Conservation (phyloP, 768 basidiomycete genomes). For the Xanthoconium purpureum region DNA sequence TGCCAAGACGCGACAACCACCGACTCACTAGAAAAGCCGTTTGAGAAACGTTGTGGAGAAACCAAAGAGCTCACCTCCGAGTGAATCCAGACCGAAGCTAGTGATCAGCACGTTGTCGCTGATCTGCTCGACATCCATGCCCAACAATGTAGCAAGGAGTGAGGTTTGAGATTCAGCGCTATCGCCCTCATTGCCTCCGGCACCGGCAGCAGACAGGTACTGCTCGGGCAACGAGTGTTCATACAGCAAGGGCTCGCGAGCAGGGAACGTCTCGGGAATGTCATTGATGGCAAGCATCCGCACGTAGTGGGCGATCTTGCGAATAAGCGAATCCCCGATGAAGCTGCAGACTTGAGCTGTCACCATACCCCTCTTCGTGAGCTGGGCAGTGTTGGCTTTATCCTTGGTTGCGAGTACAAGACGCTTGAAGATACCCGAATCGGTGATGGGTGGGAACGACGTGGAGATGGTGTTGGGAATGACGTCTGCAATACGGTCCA, state of each 20-base stretch:
- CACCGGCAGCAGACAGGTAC: slow-evolving; percentile 16
- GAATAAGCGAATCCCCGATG: slow-evolving; percentile 29
- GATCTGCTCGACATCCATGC: slow-evolving; percentile 28
- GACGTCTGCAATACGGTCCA: slow-evolving; percentile 31
- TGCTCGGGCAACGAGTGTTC: slow-evolving; percentile 22
- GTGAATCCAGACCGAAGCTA: slow-evolving; percentile 25
- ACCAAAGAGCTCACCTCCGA: slow-evolving; percentile 20
- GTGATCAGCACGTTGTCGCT: slow-evolving; percentile 30
- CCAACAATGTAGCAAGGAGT: slow-evolving; percentile 22
- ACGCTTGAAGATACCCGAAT: slow-evolving; percentile 35
- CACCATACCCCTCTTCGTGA: slow-evolving; percentile 32
- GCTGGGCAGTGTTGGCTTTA: slow-evolving; percentile 28
- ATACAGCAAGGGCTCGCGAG: slow-evolving; percentile 28
- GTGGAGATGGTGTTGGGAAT: slow-evolving; percentile 34
- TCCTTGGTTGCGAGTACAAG: slow-evolving; percentile 27
- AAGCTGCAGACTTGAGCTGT: slow-evolving; percentile 32
- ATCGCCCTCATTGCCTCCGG: slow-evolving; percentile 9
- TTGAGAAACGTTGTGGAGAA: background rate
- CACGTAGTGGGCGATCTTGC: slow-evolving; percentile 31
- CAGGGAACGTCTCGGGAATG: slow-evolving; percentile 23
- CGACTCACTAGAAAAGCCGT: slow-evolving; percentile 20
- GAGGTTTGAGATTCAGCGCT: slow-evolving; percentile 23
- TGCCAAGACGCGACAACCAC: slow-evolving; percentile 25
- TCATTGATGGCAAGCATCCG: slow-evolving; percentile 28
- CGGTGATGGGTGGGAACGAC: slow-evolving; percentile 34